phyloP scores from a whole-genome alignment of 2,329 filamentous ascomycete genomes.

The Xylariomycetidae sp. region DNA sequence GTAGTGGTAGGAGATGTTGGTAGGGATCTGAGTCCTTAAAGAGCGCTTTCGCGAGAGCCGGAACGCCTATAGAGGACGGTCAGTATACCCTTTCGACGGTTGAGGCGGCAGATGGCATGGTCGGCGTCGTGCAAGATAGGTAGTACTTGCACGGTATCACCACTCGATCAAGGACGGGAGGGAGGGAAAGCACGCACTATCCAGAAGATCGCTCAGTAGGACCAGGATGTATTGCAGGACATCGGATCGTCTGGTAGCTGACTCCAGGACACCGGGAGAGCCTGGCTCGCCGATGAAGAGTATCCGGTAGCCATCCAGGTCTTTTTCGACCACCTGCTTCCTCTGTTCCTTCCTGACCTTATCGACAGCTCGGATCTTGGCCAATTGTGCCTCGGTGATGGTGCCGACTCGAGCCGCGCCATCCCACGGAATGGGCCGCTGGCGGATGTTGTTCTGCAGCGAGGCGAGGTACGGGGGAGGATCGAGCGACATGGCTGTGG shows the following conservation, averaged over 20 bases:
- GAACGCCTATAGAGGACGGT: conserved; percentile 49
- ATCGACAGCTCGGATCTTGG: conserved; percentile 93
- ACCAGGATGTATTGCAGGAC: conserved; percentile 95
- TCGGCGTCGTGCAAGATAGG: too few relatives aligned
- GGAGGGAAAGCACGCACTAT: conserved; percentile 50
- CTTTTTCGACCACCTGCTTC: conserved; percentile 71
- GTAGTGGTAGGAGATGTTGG: conserved; percentile 75
- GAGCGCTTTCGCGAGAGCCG: conserved; percentile 69
- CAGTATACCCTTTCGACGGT: conserved; percentile 3
- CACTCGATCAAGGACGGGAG: neutral
- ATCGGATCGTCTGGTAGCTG: conserved; percentile 77
- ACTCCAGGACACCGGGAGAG: conserved; percentile 68
- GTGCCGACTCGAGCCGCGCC: conserved; percentile 89
- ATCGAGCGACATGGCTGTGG: conserved; percentile 72
- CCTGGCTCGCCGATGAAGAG: conserved; percentile 75
- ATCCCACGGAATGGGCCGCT: conserved; percentile 95
- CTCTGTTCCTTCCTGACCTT: conserved; percentile 92
- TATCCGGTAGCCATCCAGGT: conserved; percentile 72
- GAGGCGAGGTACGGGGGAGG: conserved; percentile 79
- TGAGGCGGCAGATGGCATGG: too few relatives aligned
- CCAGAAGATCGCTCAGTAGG: conserved; percentile 77
- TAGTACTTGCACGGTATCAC: too few relatives aligned
- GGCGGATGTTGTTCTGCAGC: conserved; percentile 94
- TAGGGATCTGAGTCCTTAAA: conserved; percentile 73
- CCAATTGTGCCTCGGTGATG: conserved; percentile 88